Evolutionary conservation across 306 rosid genomes (phyloP).

Genomic region (Quercus agrifolia): DNA sequence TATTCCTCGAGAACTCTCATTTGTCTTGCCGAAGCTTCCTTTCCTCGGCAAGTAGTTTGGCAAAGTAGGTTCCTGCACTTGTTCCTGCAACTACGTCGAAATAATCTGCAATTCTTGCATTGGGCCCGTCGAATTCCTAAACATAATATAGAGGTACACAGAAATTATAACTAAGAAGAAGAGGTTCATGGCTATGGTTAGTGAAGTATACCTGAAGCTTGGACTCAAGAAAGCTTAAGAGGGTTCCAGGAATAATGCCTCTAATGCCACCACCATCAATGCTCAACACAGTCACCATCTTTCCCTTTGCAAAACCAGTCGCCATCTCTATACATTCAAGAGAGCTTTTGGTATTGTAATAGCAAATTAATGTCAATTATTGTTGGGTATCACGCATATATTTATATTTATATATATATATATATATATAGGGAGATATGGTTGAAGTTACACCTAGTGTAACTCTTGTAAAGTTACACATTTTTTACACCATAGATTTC

Average conservation of each 20-base stretch:
- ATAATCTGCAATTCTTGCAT: constrained; percentile 16
- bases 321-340: background rate
- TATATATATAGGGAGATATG: too few species aligned
- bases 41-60: constrained; percentile 10
- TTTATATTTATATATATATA: too few species aligned
- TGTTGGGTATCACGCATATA: too few species aligned
- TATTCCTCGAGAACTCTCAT: background rate
- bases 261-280: constrained; percentile 18
- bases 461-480: too few species aligned
- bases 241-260: constrained; percentile 11
- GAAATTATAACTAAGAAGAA: background rate
- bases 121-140: constrained; percentile 10
- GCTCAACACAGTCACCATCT: constrained; percentile 11
- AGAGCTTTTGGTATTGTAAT: background rate
- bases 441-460: too few species aligned
- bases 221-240: constrained; percentile 9
- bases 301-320: background rate
- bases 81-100: constrained; percentile 25
- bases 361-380: too few species aligned
- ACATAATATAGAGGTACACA: background rate
- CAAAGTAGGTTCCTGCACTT: constrained; percentile 16
- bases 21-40: background rate
- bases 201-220: background rate
- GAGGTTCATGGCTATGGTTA: background rate
- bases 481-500: too few species aligned